Base-by-base conservation (phyloP, 2,329 filamentous ascomycete species). In the Fusarium phyllophilum region DNA sequence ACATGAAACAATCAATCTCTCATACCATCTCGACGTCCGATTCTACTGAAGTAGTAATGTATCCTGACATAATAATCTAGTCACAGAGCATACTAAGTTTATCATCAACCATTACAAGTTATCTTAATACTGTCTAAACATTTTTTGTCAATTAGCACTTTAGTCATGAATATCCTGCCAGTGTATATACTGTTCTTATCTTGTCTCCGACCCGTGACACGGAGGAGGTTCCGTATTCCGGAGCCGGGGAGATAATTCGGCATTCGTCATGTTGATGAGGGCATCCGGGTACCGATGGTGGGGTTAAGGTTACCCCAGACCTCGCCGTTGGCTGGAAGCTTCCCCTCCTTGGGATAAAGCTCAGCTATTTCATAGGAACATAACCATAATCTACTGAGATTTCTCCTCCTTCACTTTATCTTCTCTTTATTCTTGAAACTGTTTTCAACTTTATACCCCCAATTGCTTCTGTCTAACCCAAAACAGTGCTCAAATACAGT, bases 241-340 rank as follows among this genome's bases (percentile, higher is more conserved):
- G 67, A 67, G 68, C 63, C 55, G 60, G 72, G 72, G 72, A 75
- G 73, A 75, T 75, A 75, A 59, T 73, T 75, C 73, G 73, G 73
- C 66, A 75, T 75, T 75, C 73, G 69, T 68, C 34, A 72, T 74
- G 57, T 55, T 51, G 31, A 51, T 55, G 62, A 55, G 20, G 60
- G 60, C 68, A 70, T 61, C 67, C 67, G 46, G 54, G 49, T 56
- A 58, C 36, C 54, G 46, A 75, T 73, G 72, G 72, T 75, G 72
- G 72, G 72, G 72, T 63, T 70, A 49, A 46, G 38, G 46, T 51
- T 66, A 72, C 65, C 68, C 72, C 67, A 60, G 72, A 60, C 42
- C 70, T 42, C 42, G 24, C 42, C 45, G 41, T 55, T 70, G 33
- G 59, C 67, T 70, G 70, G 54, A 72, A 72, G 73, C 70, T 75